These are phyloP conservation scores for Suillus lakei DNA, from an alignment of 768 basidiomycete species.

Conservation along the genomic window DNA sequence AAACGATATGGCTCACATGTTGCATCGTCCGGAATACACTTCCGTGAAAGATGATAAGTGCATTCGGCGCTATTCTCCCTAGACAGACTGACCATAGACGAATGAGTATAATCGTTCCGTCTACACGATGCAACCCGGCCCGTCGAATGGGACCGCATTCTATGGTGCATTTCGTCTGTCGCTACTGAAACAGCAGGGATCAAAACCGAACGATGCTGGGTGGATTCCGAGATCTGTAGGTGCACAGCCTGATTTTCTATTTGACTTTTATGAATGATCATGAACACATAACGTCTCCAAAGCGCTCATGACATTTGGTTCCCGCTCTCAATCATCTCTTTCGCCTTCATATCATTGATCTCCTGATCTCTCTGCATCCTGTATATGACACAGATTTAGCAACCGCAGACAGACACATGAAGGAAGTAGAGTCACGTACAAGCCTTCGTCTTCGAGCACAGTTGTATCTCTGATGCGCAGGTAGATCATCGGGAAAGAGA, in stretches of 20 bases:
- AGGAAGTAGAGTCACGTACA: conserved; percentile 42
- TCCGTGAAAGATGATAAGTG: not conserved
- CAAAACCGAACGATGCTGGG: not conserved
- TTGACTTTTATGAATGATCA: not conserved
- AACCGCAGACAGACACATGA: not conserved
- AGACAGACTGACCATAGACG: too few species aligned
- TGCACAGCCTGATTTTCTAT: not conserved
- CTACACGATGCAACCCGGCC: not conserved
- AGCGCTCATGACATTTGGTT: not conserved
- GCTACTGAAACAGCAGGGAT: not conserved
- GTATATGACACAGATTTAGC: not conserved
- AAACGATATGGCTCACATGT: not conserved
- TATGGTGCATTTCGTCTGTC: conserved; percentile 2
- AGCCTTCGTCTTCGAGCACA: conserved; percentile 55
- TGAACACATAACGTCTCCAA: not conserved
- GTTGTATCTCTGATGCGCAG: conserved; percentile 64
- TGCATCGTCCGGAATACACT: not conserved
- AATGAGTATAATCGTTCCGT: too few species aligned
- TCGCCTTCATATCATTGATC: not conserved
- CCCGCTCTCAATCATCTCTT: not conserved
- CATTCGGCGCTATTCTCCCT: not conserved
- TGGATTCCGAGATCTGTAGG: not conserved
- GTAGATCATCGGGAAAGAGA: conserved; percentile 74
- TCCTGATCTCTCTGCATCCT: conserved; percentile 4
- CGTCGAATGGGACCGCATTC: not conserved